These are phyloP conservation scores for Paulownia fortunei DNA, from an alignment of 257 asterid species.

Conservation along the genomic window DNA sequence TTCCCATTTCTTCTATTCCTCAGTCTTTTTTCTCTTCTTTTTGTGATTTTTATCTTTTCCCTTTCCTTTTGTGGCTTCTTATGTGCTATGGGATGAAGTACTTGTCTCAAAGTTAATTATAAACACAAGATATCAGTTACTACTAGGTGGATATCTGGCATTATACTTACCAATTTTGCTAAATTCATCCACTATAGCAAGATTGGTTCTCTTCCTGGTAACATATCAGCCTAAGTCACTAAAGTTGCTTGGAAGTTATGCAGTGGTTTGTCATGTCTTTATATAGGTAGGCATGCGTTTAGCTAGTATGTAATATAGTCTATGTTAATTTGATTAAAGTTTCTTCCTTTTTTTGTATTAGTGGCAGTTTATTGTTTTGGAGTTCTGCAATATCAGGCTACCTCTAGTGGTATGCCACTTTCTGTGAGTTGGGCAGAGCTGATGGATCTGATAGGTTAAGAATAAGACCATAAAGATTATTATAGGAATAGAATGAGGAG, in stretches of 20 bases:
- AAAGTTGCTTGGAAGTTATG: slow-evolving; percentile 8
- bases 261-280: background rate
- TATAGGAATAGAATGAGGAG: background rate
- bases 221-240: background rate
- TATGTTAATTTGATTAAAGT: background rate
- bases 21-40: background rate
- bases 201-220: background rate
- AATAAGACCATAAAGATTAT: background rate
- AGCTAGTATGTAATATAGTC: background rate
- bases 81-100: background rate
- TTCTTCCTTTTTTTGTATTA: background rate
- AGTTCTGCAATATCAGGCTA: background rate
- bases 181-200: background rate
- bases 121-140: background rate
- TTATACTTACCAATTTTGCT: background rate
- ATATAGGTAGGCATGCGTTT: background rate
- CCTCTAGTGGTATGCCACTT: background rate
- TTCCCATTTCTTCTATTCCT: background rate
- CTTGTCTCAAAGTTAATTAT: background rate
- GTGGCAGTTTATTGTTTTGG: background rate
- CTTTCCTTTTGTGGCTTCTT: background rate
- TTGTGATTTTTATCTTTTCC: background rate
- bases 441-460: background rate
- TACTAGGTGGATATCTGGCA: background rate
- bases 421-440: background rate